Conservation (phyloP, 495 filamentous ascomycete genomes). For the Penicillium chermesinum region DNA sequence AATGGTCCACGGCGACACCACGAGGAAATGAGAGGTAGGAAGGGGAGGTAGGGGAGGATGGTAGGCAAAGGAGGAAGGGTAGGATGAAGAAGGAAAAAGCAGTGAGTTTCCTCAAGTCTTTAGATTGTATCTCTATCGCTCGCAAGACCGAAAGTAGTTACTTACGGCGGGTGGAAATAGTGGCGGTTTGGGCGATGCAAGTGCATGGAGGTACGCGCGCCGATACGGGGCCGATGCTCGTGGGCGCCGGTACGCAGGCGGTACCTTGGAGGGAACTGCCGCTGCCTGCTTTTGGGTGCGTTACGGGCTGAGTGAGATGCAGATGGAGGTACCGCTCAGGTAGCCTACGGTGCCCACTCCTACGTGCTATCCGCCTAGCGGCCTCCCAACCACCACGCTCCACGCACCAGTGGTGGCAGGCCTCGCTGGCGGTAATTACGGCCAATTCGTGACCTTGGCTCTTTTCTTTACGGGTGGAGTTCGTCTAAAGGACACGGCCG, state of each 20-base stretch:
- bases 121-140: background rate
- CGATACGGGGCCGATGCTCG: background rate
- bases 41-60: constrained; percentile 1
- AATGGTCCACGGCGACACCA: constrained; percentile 22
- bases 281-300: background rate
- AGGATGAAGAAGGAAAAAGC: constrained; percentile 9
- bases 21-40: constrained; percentile 1
- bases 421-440: background rate
- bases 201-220: background rate
- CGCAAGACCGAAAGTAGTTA: constrained; percentile 11
- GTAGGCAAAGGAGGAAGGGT: constrained; percentile 2
- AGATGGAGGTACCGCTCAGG: background rate
- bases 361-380: background rate
- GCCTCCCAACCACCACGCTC: background rate
- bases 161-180: constrained; percentile 22
- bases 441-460: background rate
- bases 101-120: too few species aligned
- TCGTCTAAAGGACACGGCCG: constrained; percentile 1
- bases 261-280: background rate
- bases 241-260: background rate
- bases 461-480: constrained; percentile 9
- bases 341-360: background rate
- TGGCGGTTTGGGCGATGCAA: constrained; percentile 2
- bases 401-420: background rate
- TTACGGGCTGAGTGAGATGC: too few species aligned